Evolutionary conservation across 2,329 filamentous ascomycete genomes (phyloP).

Genomic region (Aspergillus texensis): DNA sequence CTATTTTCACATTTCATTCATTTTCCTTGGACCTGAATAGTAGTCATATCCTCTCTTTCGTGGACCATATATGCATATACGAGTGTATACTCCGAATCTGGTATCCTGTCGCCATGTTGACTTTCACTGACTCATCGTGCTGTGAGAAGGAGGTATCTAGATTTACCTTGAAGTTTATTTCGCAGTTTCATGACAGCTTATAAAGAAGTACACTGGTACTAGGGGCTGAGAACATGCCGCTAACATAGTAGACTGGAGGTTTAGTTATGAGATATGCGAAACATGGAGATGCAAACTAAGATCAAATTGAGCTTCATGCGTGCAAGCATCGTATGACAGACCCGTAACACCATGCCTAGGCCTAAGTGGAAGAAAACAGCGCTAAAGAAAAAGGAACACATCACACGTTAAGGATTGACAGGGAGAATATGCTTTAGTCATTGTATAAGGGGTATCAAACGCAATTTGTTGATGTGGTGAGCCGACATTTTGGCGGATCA

Average conservation of each 20-base stretch:
- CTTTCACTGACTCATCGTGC: background rate
- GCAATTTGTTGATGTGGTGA: slow-evolving; percentile 21
- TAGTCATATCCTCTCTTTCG: background rate
- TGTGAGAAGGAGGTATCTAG: background rate
- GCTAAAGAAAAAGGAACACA: slow-evolving; percentile 2
- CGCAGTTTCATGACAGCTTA: background rate
- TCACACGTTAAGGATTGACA: background rate
- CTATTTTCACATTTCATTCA: background rate
- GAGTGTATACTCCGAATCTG: background rate
- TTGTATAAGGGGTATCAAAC: slow-evolving; percentile 36
- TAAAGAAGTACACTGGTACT: background rate
- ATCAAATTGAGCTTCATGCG: slow-evolving; percentile 9
- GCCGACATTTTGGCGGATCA: background rate
- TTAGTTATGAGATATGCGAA: background rate
- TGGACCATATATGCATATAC: background rate
- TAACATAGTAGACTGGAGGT: background rate
- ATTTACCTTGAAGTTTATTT: background rate
- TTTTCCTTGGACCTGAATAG: background rate
- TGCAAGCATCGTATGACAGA: slow-evolving; percentile 2
- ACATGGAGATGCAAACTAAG: background rate
- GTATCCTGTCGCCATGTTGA: background rate
- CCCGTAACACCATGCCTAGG: background rate
- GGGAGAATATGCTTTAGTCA: background rate
- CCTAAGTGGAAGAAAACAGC: background rate
- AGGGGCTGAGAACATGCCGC: background rate